phyloP scores from a whole-genome alignment of 2,329 filamentous ascomycete genomes.

The Geoglossum cookeanum region DNA sequence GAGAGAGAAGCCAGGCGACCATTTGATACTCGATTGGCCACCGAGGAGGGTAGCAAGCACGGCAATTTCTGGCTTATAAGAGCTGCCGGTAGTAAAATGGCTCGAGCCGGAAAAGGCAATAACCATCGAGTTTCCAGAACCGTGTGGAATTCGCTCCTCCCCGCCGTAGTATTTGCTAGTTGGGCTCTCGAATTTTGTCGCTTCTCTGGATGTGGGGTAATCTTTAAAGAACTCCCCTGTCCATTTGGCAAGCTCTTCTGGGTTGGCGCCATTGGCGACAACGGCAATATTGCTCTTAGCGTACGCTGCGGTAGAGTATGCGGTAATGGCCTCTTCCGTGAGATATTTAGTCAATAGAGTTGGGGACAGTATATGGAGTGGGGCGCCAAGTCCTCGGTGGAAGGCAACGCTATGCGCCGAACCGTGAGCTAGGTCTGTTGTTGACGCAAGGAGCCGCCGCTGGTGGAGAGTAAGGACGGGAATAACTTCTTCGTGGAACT shows the following conservation, averaged over 20 bases:
- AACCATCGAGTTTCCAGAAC: constrained; percentile 61
- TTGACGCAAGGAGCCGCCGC: constrained; percentile 43
- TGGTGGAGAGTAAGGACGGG: constrained; percentile 60
- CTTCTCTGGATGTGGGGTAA: constrained; percentile 34
- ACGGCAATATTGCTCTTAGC: constrained; percentile 80
- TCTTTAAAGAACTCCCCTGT: constrained; percentile 78
- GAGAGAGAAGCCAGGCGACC: constrained; percentile 81
- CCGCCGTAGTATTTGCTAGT: constrained; percentile 82
- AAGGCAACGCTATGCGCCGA: constrained; percentile 74
- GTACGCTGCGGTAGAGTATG: constrained; percentile 64
- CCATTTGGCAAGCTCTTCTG: constrained; percentile 68
- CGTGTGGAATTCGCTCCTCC: constrained; percentile 72
- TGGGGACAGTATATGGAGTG: constrained; percentile 52
- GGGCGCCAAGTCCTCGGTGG: constrained; percentile 75
- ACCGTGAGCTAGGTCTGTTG: constrained; percentile 59
- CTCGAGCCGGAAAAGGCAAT: constrained; percentile 86
- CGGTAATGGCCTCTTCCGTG: constrained; percentile 51
- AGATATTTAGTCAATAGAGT: constrained; percentile 64
- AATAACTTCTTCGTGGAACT: constrained; percentile 77
- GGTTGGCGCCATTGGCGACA: constrained; percentile 70
- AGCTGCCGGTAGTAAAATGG: constrained; percentile 43
- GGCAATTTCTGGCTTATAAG: constrained; percentile 75
- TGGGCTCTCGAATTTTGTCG: constrained; percentile 36
- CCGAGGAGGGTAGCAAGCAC: constrained; percentile 81
- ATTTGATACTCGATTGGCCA: constrained; percentile 83